These are phyloP conservation scores for Penicillium angulare DNA, from an alignment of 495 filamentous ascomycete genomes.

Conservation along the genomic window DNA sequence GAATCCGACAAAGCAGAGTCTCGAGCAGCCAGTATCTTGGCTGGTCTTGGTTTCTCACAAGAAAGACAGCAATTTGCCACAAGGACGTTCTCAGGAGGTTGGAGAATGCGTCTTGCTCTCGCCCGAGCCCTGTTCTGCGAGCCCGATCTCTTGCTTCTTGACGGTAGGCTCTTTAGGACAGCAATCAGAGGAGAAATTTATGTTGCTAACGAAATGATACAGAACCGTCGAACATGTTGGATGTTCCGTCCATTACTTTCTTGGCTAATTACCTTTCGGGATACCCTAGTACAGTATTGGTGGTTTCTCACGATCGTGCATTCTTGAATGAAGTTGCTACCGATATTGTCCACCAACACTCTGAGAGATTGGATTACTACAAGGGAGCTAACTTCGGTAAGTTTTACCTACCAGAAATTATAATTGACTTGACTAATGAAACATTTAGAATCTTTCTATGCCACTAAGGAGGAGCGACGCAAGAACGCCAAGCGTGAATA, in stretches of 20 bases:
- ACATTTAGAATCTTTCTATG: conserved; percentile 84
- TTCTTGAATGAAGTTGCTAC: conserved; percentile 99
- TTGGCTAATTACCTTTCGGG: conserved; percentile 91
- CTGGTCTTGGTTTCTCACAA: conserved; percentile 92
- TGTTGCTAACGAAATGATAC: conserved; percentile 20
- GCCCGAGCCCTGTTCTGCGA: conserved; percentile 98
- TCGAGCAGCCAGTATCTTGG: conserved; percentile 90
- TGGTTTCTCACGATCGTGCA: conserved; percentile 97
- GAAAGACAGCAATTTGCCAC: conserved; percentile 92
- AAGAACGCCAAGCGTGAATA: conserved; percentile 98
- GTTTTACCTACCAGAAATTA: conserved; percentile 8
- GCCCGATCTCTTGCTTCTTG: conserved; percentile 91
- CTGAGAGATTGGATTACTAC: conserved; percentile 96
- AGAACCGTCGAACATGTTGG: conserved; percentile 99
- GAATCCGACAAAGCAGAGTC: conserved; percentile 98
- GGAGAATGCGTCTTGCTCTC: conserved; percentile 96
- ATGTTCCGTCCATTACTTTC: conserved; percentile 99
- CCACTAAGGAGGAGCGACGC: conserved; percentile 92
- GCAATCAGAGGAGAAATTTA: not conserved
- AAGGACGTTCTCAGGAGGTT: conserved; percentile 98
- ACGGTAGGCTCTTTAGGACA: conserved; percentile 47
- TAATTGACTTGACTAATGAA: conserved; percentile 15
- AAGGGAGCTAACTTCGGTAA: conserved; percentile 87
- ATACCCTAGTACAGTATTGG: conserved; percentile 92
- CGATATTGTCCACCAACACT: conserved; percentile 98